Base-by-base conservation (phyloP, 73 alveolate species). In the Symbiodinium natans region DNA sequence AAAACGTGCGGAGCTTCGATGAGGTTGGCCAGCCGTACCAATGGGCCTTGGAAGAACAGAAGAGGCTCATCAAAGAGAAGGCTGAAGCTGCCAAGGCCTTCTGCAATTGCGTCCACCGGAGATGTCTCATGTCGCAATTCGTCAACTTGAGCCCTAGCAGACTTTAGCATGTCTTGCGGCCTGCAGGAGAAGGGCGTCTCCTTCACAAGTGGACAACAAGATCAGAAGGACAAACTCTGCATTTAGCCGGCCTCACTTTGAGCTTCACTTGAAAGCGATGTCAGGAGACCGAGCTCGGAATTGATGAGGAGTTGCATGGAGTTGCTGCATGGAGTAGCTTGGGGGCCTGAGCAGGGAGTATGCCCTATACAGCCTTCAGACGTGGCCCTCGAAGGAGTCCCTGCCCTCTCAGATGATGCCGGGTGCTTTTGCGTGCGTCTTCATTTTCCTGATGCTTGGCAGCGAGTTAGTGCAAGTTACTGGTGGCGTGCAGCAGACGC, bases 41-140 rank as follows among this genome's bases (percentile, higher is more conserved):
- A 39, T 90, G 96, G 96, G 96, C 96, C 9, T 84, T 90, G 77
- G 96, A 90, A 34, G 96, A 90, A 54, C 96, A 90, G 96, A 90
- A 90, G 96, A 80, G 96, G 75, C 96, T 90, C 29, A 90, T 90
- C 87, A 90, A 90, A 41, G 96, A 63, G 52, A 90, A 90, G 96
- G 96, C 96, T 13, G 96, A 90, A 13, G 96, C 87, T 15, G 96
- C 87, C 27, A 90, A 90, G 96, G 96, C 43, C 92, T 15, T n/a
- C n/a, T n/a, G n/a, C n/a, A n/a, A n/a, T n/a, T 15, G 80, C 34
- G 29, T 10, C 23, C 46, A 36, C 82, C 10, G 1, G 43, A 46
- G 48, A 29, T 41, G 75, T 39, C n/a, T 1, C 41, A 23, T 33
- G n/a, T 75, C 29, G 33, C 10, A n/a, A n/a, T n/a, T n/a, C 10